Base-by-base conservation (phyloP, 164 flowering plant species). In the Pachysandra terminalis region DNA sequence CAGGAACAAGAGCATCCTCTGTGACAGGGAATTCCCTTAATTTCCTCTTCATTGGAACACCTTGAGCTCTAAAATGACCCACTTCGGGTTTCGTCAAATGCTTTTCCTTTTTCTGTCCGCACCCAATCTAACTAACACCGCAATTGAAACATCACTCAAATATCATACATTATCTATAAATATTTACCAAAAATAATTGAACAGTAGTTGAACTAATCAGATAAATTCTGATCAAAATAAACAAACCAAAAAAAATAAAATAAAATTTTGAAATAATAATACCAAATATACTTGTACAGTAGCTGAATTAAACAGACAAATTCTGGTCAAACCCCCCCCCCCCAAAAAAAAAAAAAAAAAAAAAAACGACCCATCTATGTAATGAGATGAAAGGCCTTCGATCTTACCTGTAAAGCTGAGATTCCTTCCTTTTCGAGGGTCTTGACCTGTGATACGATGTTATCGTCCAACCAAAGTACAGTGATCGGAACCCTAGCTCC, bases 41-140 rank as follows among this genome's bases (percentile, higher is more conserved):
- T 74, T 95, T 92, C 77, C 99, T 85, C 83, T 89, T 95, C 87
- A 95, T 48, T 14, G 96, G 96, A 59, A 95, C 97, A 37, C 89
- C 96, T 77, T 90, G 99, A 67, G 97, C 90, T 81, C 99, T 86
- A 79, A 90, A 95, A 82, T 95, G 99, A 56, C 99, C 99, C 64
- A 95, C 85, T 77, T 92, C 97, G 19, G 99, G 90, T 63, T 89
- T 90, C 5, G 86, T 90, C 86, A 95, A 84, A 77, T 95, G 97
- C 51, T 95, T 95, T 52, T 49, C 94, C 82, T 92, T 95, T 76
- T 95, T 95, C 64, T 95, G 98, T 55, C 96, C 93, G 54, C 93
- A 90, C 22, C 99, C 99, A 81, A 95, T 73, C 98, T 94, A 81
- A 72, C 82, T 83, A 85, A 65, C 85, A 80, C 67, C 78, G 69